Percentiles rank a stretch among this genome's conserved stretches.
Conservation (phyloP, 345 rosid species). For the Mercurialis annua region DNA sequence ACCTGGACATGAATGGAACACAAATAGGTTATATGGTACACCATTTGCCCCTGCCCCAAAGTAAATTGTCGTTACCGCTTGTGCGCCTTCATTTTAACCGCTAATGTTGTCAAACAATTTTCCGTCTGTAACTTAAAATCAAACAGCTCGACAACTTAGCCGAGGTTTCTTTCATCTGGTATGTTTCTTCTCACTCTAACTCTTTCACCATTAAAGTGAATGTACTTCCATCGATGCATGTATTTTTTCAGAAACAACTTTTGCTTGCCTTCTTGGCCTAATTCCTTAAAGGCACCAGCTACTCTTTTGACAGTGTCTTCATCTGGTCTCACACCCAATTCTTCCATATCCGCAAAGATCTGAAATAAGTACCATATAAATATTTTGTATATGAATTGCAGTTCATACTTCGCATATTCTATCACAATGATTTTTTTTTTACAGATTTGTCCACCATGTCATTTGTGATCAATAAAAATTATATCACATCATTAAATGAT, state of each 20-base stretch:
- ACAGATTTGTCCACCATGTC: too few species aligned
- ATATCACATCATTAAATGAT: too few species aligned
- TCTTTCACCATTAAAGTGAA: slow-evolving; percentile 78
- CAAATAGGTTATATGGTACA: too few species aligned
- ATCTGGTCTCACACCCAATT: slow-evolving; percentile 72
- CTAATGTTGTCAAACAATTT: too few species aligned
- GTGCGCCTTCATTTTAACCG: too few species aligned
- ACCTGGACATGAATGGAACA: too few species aligned
- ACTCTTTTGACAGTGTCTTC: slow-evolving; percentile 68
- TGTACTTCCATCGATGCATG: slow-evolving; percentile 61
- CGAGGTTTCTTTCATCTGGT: slow-evolving; percentile 30
- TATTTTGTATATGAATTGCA: background rate
- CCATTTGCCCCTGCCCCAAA: too few species aligned
- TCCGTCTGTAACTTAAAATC: too few species aligned
- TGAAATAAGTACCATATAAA: slow-evolving; percentile 8
- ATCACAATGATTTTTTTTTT: too few species aligned
- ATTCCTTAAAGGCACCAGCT: slow-evolving; percentile 50
- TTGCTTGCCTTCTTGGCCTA: slow-evolving; percentile 60
- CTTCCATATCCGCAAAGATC: slow-evolving; percentile 97
- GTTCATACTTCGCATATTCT: background rate
- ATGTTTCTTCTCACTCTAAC: slow-evolving; percentile 58
- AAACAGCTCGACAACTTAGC: too few species aligned
- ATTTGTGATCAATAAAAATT: too few species aligned
- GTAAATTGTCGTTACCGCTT: too few species aligned
- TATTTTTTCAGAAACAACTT: slow-evolving; percentile 56